phyloP scores from a whole-genome alignment of 1,139 yeast species.

The Kurtzmaniella quercitrusa region DNA sequence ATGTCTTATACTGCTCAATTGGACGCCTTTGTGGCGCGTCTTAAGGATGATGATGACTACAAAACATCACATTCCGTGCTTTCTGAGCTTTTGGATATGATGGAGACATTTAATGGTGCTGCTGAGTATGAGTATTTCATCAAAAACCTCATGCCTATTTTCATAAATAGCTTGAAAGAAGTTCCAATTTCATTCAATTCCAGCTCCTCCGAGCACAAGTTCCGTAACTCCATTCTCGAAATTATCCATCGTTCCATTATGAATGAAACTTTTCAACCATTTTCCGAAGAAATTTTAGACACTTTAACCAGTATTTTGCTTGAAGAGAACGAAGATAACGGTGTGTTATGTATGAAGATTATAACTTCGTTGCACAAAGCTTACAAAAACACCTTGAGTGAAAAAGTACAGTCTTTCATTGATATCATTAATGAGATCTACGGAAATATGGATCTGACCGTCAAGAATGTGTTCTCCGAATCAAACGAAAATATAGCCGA shows the following conservation, averaged over 20 bases:
- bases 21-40: constrained; percentile 58
- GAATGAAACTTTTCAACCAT: constrained; percentile 78
- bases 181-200: constrained; percentile 72
- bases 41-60: constrained; percentile 52
- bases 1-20: constrained; percentile 51
- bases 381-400: constrained; percentile 64
- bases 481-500: constrained; percentile 15
- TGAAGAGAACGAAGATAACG: constrained; percentile 91
- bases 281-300: constrained; percentile 58
- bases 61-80: constrained; percentile 61
- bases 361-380: constrained; percentile 87
- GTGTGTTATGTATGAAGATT: constrained; percentile 85
- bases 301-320: constrained; percentile 59
- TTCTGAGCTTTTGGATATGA: constrained; percentile 79
- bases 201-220: constrained; percentile 64
- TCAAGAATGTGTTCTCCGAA: constrained; percentile 55
- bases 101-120: constrained; percentile 78
- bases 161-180: constrained; percentile 54
- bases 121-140: constrained; percentile 74
- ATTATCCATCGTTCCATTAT: constrained; percentile 77
- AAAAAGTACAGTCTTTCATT: constrained; percentile 76
- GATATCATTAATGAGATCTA: constrained; percentile 74
- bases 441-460: constrained; percentile 74
- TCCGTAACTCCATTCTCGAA: constrained; percentile 74
- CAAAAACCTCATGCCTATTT: constrained; percentile 57